phyloP scores from a whole-genome alignment of 768 basidiomycete species.

The Cystobasidium onofrii region DNA sequence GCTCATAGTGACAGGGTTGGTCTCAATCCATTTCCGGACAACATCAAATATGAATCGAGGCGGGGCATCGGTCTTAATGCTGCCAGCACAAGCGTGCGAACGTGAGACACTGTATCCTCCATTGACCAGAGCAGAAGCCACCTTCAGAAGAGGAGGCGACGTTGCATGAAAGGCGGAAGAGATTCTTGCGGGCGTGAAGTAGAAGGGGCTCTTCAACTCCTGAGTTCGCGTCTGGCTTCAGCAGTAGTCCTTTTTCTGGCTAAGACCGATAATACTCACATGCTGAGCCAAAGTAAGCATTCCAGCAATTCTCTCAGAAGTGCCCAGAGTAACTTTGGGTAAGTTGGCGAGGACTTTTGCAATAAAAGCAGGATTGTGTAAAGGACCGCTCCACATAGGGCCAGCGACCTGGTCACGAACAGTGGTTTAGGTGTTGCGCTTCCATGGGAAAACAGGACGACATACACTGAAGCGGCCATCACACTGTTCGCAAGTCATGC shows the following conservation, averaged over 20 bases:
- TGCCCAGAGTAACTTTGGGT: conserved; percentile 59
- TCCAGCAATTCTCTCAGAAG: conserved; percentile 76
- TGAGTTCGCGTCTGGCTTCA: conserved; percentile 43
- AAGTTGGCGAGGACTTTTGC: conserved; percentile 57
- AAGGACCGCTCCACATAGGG: conserved; percentile 89
- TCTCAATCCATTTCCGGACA: conserved; percentile 65
- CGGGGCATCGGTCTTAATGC: conserved; percentile 79
- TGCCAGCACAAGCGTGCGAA: conserved; percentile 81
- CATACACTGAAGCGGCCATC: conserved; percentile 65
- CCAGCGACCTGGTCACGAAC: conserved; percentile 49
- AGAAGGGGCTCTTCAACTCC: conserved; percentile 73
- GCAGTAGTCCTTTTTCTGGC: too few relatives aligned
- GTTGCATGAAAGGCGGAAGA: conserved; percentile 72
- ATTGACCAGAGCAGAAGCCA: conserved; percentile 77
- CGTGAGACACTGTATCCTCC: conserved; percentile 76
- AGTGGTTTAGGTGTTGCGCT: too few relatives aligned
- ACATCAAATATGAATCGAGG: conserved; percentile 67
- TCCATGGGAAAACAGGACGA: too few relatives aligned
- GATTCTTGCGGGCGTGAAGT: conserved; percentile 73
- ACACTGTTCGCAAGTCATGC: conserved; percentile 72
- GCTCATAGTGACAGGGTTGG: conserved; percentile 70
- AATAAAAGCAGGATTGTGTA: conserved; percentile 72
- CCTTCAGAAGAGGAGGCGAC: conserved; percentile 65
- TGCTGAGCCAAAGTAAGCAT: conserved; percentile 88
- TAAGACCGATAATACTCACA: conserved; percentile 50